A percentile compares a stretch with the other conserved stretches of the same genome.
phyloP scores from a whole-genome alignment of 2,329 filamentous ascomycete species.

The Tolypocladium endophyticum region DNA sequence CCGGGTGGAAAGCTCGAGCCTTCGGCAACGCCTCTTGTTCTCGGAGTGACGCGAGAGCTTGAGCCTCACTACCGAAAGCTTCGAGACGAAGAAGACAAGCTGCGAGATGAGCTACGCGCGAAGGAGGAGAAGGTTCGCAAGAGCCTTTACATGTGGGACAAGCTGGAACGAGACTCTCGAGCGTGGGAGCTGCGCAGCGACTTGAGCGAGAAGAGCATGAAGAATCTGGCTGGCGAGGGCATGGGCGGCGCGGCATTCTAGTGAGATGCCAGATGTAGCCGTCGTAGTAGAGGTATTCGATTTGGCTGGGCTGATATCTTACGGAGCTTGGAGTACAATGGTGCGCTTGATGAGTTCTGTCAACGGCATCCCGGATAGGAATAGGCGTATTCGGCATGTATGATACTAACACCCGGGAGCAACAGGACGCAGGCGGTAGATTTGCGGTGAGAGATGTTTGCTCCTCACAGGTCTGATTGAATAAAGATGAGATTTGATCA shows the following conservation, averaged over 20 bases:
- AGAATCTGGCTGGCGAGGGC: slow-evolving; percentile 46
- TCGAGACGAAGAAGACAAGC: slow-evolving; percentile 46
- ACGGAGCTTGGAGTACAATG: background rate
- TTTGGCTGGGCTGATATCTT: background rate
- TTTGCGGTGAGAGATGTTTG: background rate
- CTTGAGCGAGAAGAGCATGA: slow-evolving; percentile 44
- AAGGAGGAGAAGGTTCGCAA: slow-evolving; percentile 46
- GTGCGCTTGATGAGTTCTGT: background rate
- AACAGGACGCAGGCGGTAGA: background rate
- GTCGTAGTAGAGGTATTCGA: background rate
- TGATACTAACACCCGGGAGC: background rate
- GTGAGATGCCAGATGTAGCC: background rate
- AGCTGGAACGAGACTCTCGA: slow-evolving; percentile 41
- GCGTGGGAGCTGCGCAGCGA: slow-evolving; percentile 45
- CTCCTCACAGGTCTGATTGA: background rate
- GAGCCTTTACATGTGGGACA: slow-evolving; percentile 42
- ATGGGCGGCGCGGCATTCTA: slow-evolving; percentile 45
- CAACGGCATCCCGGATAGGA: background rate
- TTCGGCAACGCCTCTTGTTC: slow-evolving; percentile 28
- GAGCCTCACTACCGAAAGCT: slow-evolving; percentile 43
- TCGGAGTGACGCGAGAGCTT: slow-evolving; percentile 41
- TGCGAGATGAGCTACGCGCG: slow-evolving; percentile 39
- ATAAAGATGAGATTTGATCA: background rate
- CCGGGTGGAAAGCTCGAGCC: slow-evolving; percentile 46
- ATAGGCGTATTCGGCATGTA: background rate